These are phyloP conservation scores for Exophiala viscosa DNA, from an alignment of 2,329 filamentous ascomycete genomes.

Conservation along the genomic window DNA sequence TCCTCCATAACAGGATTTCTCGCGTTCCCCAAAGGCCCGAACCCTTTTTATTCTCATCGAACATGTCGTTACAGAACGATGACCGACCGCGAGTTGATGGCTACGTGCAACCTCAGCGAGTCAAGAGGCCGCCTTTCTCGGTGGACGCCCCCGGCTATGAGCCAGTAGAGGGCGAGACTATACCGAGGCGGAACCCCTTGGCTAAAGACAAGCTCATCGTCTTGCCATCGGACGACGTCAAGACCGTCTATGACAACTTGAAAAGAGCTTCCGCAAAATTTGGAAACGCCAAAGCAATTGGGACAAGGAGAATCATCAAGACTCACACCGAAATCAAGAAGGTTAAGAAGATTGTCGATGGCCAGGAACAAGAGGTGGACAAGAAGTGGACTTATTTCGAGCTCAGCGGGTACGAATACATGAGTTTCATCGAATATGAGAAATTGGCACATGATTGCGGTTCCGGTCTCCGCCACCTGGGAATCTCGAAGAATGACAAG, in stretches of 20 bases:
- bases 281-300: constrained; percentile 63
- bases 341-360: constrained; percentile 82
- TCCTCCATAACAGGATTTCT: neutral
- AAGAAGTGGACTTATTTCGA: constrained; percentile 93
- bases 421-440: constrained; percentile 77
- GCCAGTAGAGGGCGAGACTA: constrained; percentile 74
- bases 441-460: constrained; percentile 66
- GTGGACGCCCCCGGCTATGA: constrained; percentile 66
- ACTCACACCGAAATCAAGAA: constrained; percentile 83
- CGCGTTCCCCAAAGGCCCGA: neutral
- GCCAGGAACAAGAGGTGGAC: constrained; percentile 72
- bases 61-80: constrained; percentile 22
- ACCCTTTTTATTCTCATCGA: neutral
- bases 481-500: constrained; percentile 63
- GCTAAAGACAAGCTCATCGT: constrained; percentile 67
- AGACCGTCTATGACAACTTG: constrained; percentile 76
- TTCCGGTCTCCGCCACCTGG: constrained; percentile 69
- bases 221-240: constrained; percentile 64
- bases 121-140: constrained; percentile 70
- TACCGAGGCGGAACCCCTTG: constrained; percentile 69
- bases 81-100: constrained; percentile 22
- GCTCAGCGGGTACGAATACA: constrained; percentile 70
- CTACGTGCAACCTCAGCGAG: constrained; percentile 45
- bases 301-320: constrained; percentile 68
- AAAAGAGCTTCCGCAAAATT: constrained; percentile 62